Evolutionary conservation across 177 flowering plant genomes (phyloP).

Genomic region (Vitis hybrid): DNA sequence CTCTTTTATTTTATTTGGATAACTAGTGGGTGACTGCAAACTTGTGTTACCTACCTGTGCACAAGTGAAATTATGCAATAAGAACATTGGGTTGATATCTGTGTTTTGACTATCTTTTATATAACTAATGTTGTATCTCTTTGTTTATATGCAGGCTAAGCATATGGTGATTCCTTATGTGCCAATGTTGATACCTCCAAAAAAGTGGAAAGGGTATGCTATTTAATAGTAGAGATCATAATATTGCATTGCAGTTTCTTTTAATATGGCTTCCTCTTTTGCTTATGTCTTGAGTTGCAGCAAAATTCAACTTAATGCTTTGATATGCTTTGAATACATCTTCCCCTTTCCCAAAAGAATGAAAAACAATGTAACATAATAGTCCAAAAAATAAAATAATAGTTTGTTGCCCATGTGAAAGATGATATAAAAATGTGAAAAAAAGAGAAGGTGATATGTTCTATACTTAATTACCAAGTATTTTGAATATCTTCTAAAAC

Average conservation of each 20-base stretch:
- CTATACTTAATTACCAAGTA: not conserved
- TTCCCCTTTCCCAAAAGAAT: no score
- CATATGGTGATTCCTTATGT: slow-evolving; percentile 80
- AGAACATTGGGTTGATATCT: not conserved
- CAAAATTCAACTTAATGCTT: not conserved
- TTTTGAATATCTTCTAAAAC: slow-evolving; percentile 3
- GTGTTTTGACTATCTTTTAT: not conserved
- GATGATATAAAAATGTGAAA: not conserved
- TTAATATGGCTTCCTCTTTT: not conserved
- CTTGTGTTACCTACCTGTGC: not conserved
- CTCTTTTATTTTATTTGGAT: no score
- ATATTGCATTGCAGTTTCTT: not conserved
- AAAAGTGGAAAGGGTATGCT: slow-evolving; percentile 88
- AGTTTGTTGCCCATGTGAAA: no score
- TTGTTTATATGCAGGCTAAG: slow-evolving; percentile 61
- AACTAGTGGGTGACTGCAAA: not conserved
- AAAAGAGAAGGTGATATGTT: not conserved
- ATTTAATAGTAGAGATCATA: not conserved
- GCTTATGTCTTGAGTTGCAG: not conserved
- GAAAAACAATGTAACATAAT: no score
- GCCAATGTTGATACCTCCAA: slow-evolving; percentile 96
- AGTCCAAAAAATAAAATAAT: no score
- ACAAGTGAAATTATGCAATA: not conserved
- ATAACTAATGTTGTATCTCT: not conserved
- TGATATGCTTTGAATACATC: not conserved